Evolutionary conservation across 495 filamentous ascomycete genomes (phyloP), one percentile per base, ranked within the genome.

Genomic region (Lichenothelia convexa): DNA sequence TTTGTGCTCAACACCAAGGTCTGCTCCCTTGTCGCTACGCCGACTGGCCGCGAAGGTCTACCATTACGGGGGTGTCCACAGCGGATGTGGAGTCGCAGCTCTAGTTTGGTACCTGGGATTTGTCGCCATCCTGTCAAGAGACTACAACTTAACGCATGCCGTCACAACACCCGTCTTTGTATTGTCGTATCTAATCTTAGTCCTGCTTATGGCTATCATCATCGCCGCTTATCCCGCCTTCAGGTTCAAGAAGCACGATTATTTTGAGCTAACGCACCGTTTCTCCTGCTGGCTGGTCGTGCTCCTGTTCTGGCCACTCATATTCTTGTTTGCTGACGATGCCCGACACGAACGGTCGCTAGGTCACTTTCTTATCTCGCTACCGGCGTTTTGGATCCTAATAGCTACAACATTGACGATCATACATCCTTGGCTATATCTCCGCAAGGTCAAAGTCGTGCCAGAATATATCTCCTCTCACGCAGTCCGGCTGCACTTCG

Each of bases 401-500:
- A 45, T 74, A 18, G 43, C 63, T 20, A 67, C 68, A 33, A 76
- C 74, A 5, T 36, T 65, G 4, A 64, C 70, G 42, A 64, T 77
- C 32, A 54, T 71, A 35, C 68, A 73, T 43, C 77, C 78, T 4
- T 85, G 78, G 78, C 53, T 73, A 15, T 65, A 72, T 24, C 61
- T 82, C 15, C 68, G 72, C 17, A 69, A 67, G 38, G 66, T 70
- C 21, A 47, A 55, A 6, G 71, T 85, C 29, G 49, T 60, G 22
- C 61, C 73, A 19, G 76, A 80, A 48, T 55, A 62, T 21, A 64
- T 84, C 21, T 80, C 75, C 3, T 45, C 66, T 27, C 80, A 85
- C 50, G 79, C 76, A 17, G 64, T 75, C 29, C 67, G 74, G n/a
- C 63, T 85, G 22, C 73, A 78, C 53, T 77, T 83, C 55, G 59